These are phyloP conservation scores for Dalbergia cultrata DNA, from an alignment of 306 rosid genomes.

Conservation along the genomic window DNA sequence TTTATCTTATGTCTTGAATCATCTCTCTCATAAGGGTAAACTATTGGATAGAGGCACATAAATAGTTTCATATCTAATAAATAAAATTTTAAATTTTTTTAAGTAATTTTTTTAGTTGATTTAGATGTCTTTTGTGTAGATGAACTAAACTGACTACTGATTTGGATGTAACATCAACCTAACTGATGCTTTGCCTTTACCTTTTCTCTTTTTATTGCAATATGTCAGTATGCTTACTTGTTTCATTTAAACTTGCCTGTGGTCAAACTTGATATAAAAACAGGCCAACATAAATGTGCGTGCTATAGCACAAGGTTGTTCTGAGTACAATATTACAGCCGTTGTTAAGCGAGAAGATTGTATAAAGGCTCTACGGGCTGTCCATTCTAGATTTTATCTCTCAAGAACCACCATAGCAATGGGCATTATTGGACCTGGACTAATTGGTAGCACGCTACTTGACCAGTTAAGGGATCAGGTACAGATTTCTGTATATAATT, in stretches of 20 bases:
- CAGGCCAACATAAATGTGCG: slow-evolving; percentile 98
- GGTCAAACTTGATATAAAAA: slow-evolving; percentile 46
- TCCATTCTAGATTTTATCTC: slow-evolving; percentile 94
- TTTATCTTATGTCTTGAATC: no score
- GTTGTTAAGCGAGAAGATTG: slow-evolving; percentile 93
- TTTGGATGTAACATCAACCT: not conserved
- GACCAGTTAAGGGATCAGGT: slow-evolving; percentile 99
- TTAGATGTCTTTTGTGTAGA: slow-evolving; percentile 16
- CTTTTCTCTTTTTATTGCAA: slow-evolving; percentile 18
- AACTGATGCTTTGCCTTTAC: slow-evolving; percentile 5
- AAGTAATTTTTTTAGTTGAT: not conserved
- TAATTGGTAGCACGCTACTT: slow-evolving; percentile 92
- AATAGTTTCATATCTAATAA: no score
- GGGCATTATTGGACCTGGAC: slow-evolving; percentile 98
- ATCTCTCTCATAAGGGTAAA: no score
- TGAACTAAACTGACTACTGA: not conserved
- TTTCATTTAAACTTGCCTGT: not conserved
- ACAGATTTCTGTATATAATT: slow-evolving; percentile 38
- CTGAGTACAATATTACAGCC: slow-evolving; percentile 93
- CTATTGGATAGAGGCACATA: no score
- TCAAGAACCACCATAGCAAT: slow-evolving; percentile 95
- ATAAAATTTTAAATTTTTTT: not conserved
- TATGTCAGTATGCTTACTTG: not conserved
- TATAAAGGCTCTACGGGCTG: slow-evolving; percentile 93
- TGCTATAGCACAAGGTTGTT: slow-evolving; percentile 99